Evolutionary conservation across 73 alveolate species (phyloP), one percentile per base, ranked within the genome.

Genomic region (Stentor coeruleus): DNA sequence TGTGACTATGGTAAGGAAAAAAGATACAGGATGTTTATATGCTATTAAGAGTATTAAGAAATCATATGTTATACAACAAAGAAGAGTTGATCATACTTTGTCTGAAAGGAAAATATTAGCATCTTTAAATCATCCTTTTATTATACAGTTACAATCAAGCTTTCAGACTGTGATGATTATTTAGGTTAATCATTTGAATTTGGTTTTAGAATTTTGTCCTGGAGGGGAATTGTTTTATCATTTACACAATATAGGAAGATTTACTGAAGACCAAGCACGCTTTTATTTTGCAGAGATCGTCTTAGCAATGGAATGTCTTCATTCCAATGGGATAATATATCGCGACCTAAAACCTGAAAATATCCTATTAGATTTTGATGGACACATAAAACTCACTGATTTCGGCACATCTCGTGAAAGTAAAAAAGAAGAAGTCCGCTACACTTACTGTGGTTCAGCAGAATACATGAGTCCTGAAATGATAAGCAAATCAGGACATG

Each of bases 321-420:
- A 97, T 85, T 84, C 90, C 74, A 86, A 91, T 81, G 97, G 92
- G 80, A 94, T 97, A 3, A 88, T 97, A n/a, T 97, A 90, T 85
- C 81, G 99, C 83, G 99, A 97, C 87, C 86, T 97, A 42, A 97
- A 97, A 76, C 99, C 99, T 3, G 98, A 96, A 84, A 97, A 95
- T 82, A 93, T 97, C 0, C 96, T 95, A 2, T 84, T 97, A 28
- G 99, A 93, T 86, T 79, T 81, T 42, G 98, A 95, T 76, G 99
- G 99, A 1, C 99, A 97, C 87, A 96, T 95, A 14, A 88, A 81
- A 86, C 89, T 97, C 37, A 94, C 99, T 3, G 99, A 97, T 85
- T 97, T 97, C 87, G 99, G 99, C 26, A 94, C 95, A 31, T 91
- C 99, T 2, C 87, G 96, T 74, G 99, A 97, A 88, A 94, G 92